Base-by-base conservation (phyloP, 164 flowering plant species). In the Warburgia ugandensis region DNA sequence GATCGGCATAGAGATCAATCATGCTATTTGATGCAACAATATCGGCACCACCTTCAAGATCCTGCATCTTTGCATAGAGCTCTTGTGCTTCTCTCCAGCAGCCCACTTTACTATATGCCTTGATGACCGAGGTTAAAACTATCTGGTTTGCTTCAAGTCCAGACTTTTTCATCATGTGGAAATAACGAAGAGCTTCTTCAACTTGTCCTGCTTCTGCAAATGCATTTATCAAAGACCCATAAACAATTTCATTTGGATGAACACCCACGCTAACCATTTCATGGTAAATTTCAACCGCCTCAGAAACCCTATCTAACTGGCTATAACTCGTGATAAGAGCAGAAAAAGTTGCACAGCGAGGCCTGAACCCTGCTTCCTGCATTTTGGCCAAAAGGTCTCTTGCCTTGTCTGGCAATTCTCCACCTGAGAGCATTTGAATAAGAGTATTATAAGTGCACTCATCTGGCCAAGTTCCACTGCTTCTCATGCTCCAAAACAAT, bases 101-200 rank as follows among this genome's bases (percentile, higher is more conserved):
- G 29, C 94, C 94, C 57, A 81, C 84, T 69, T 87, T 87, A 1
- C 88, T 80, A 38, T 87, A 87, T 14, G 83, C 84, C 72, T 87
- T 92, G 52, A 92, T 92, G 67, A 92, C 60, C 35, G 91, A 78
- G 41, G 75, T 92, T 58, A 72, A 83, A 28, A 92, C 76, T 1
- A 85, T 74, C 6, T 67, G 47, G 62, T 92, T 87, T n/a, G 71
- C 70, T 5, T 68, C 52, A 35, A 87, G 60, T 22, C 91, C 94
- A n/a, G 79, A 67, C 4, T 56, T 56, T 54, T 49, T 77, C 84
- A 87, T 72, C 21, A 69, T 77, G 62, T 72, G 56, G 28, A 79
- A 68, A 69, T 81, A 85, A 35, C 33, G n/a, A 1, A 41, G 32
- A 42, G 88, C 86, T 61, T 80, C 67, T 48, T 66, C 58, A 17